phyloP scores from a whole-genome alignment of 1,284 basidiomycete genomes.

The Ceratobasidium sp. region DNA sequence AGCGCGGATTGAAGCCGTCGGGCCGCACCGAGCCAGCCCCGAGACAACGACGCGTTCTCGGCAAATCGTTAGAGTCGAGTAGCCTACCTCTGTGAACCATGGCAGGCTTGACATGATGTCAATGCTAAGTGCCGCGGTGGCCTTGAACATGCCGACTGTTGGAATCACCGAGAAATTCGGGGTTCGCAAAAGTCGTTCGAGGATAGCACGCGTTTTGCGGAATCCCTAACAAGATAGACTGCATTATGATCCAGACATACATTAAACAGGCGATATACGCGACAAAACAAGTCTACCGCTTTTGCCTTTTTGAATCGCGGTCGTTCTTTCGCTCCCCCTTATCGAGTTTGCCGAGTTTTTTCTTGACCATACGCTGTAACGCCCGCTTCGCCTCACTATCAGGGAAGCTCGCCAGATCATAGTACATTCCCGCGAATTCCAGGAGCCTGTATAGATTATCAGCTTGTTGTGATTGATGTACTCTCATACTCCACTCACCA shows the following conservation, averaged over 20 bases:
- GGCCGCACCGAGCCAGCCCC: not conserved
- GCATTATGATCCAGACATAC: not conserved
- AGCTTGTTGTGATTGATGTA: conserved; percentile 1
- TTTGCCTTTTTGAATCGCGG: conserved; percentile 17
- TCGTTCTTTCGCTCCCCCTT: not conserved
- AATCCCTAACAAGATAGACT: conserved; percentile 55
- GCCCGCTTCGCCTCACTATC: conserved; percentile 83
- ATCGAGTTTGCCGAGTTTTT: conserved; percentile 53
- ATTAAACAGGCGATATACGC: not conserved
- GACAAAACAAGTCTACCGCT: not conserved
- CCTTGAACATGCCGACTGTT: not conserved
- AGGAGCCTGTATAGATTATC: conserved; percentile 71
- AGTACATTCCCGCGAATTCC: conserved; percentile 86
- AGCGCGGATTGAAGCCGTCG: not conserved
- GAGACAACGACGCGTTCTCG: not conserved
- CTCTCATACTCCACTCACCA: conserved; percentile 71
- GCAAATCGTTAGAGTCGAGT: not conserved
- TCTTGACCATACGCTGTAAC: conserved; percentile 66
- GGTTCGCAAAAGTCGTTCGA: not conserved
- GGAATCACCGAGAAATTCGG: conserved; percentile 4
- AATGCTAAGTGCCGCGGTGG: too few species aligned
- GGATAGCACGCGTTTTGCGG: conserved; percentile 76
- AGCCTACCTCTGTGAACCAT: not conserved
- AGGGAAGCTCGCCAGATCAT: conserved; percentile 75
- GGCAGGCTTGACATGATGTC: too few species aligned